Conservation (phyloP, 1,284 basidiomycete species). For the Pseudozyma sp. region DNA sequence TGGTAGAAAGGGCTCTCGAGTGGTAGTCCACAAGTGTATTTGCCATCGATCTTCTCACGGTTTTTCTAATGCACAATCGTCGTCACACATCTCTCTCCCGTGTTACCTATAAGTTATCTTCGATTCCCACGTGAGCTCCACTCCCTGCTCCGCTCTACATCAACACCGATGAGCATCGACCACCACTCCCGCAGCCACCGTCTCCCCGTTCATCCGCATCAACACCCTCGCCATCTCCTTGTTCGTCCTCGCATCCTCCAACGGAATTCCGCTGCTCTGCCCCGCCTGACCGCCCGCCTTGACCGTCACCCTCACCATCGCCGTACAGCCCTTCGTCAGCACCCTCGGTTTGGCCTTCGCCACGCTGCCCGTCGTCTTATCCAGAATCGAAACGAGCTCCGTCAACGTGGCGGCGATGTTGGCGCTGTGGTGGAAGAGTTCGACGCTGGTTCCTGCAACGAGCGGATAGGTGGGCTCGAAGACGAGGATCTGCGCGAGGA, state of each 20-base stretch:
- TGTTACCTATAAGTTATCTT: too few relatives aligned
- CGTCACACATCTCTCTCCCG: not conserved
- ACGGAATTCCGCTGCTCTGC: constrained; percentile 51
- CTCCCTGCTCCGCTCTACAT: too few relatives aligned
- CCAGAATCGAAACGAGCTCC: constrained; percentile 81
- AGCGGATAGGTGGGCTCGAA: constrained; percentile 94
- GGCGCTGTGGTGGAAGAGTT: constrained; percentile 89
- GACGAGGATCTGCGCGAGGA: constrained; percentile 88
- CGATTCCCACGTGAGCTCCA: too few relatives aligned
- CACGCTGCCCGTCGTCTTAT: constrained; percentile 80
- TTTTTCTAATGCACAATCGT: not conserved
- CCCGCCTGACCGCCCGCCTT: constrained; percentile 48
- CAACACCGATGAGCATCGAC: constrained; percentile 45
- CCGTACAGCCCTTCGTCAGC: constrained; percentile 82
- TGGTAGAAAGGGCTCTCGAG: constrained; percentile 27
- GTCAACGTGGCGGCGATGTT: constrained; percentile 89
- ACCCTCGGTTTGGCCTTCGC: constrained; percentile 83
- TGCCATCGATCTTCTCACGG: not conserved
- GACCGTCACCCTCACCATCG: constrained; percentile 79
- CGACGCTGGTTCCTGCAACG: constrained; percentile 83
- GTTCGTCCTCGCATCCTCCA: constrained; percentile 85
- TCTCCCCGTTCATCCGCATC: constrained; percentile 88
- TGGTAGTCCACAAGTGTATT: too few relatives aligned
- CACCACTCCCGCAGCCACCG: constrained; percentile 84
- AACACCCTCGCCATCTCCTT: constrained; percentile 97